Base-by-base conservation (phyloP, 1,284 basidiomycete species). In the Malassezia brasiliensis region DNA sequence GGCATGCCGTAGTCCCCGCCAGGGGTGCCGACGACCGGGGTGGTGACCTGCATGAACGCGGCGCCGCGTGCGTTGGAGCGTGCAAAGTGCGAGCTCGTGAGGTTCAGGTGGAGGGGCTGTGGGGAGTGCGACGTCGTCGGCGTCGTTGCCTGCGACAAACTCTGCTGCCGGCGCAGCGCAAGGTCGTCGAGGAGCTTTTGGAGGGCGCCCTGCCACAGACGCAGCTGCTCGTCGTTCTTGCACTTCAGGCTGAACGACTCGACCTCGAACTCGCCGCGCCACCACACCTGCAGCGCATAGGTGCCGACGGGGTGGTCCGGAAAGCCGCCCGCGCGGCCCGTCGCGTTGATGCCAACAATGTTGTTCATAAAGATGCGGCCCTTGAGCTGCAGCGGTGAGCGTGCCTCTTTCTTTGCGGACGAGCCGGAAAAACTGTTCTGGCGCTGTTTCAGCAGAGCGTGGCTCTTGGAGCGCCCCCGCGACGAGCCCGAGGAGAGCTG, bases 281-380 rank as follows among this genome's bases (percentile, higher is more conserved):
- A 94, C 82, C 85, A 90, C 1, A 94, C 87, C 45, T 88, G 85
- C 50, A 96, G 68, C 1, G 77, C 68, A 52, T 78, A 74, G 38
- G 75, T 70, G 25, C 64, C 67, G 8, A 50, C 22, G 8, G 65
- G 50, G 5, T 54, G 52, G 30, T 66, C 62, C 30, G 64, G 53
- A 31, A 63, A 53, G 48, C 40, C 53, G 49, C 59, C 63, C 52
- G 59, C 57, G 52, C 64, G 37, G 82, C 79, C 22, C 80, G 79
- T 60, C 42, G 63, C 61, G 44, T 62, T 62, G 49, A 86, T 84
- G 62, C 85, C 82, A 0, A 88, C 91, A 42, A 98, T 90, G 68
- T 98, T 99, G 66, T 90, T 90, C 66, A 96, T 81, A 77, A 96
- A 98, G 65, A 99, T 98, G 34, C 94, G 83, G 2, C 94, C 94